Conservation (phyloP, 768 basidiomycete genomes). For the Sarcodon sp. region DNA sequence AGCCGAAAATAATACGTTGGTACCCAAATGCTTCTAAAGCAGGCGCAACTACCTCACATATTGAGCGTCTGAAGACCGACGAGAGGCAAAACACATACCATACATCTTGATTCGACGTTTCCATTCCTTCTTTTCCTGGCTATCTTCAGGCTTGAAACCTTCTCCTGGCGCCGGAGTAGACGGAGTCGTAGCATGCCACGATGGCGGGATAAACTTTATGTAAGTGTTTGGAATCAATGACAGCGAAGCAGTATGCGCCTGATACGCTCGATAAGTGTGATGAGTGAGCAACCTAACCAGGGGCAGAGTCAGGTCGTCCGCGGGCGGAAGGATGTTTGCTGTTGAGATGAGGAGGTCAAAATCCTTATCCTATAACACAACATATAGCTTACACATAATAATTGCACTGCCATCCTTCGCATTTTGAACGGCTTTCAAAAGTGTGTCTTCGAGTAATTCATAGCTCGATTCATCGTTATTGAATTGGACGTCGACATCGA, state of each 20-base stretch:
- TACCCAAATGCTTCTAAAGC: conserved; percentile 80
- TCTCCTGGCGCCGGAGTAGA: conserved; percentile 24
- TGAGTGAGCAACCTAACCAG: conserved; percentile 75
- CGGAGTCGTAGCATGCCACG: conserved; percentile 50
- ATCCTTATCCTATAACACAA: not conserved
- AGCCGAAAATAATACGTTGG: conserved; percentile 73
- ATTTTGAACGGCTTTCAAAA: conserved; percentile 30
- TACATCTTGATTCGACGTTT: conserved; percentile 74
- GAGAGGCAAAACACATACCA: conserved; percentile 33
- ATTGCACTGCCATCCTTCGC: conserved; percentile 31
- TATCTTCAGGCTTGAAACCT: conserved; percentile 16
- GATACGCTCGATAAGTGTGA: conserved; percentile 60
- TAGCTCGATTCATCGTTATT: conserved; percentile 35
- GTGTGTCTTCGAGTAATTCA: conserved; percentile 61
- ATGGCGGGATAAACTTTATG: conserved; percentile 67
- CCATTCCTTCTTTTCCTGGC: conserved; percentile 45
- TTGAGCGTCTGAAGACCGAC: conserved; percentile 3
- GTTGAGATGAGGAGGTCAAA: conserved; percentile 1
- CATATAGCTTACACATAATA: conserved; percentile 43
- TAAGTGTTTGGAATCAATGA: conserved; percentile 63
- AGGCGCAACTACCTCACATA: conserved; percentile 45
- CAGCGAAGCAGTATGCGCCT: conserved; percentile 55
- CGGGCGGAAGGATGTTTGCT: conserved; percentile 78
- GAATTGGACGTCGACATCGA: conserved; percentile 60
- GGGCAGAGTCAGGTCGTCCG: conserved; percentile 55